Percentiles rank a stretch among this genome's conserved stretches.
Evolutionary conservation across 208 protist genomes (phyloP).

Genomic region (Leishmania tarentolae): DNA sequence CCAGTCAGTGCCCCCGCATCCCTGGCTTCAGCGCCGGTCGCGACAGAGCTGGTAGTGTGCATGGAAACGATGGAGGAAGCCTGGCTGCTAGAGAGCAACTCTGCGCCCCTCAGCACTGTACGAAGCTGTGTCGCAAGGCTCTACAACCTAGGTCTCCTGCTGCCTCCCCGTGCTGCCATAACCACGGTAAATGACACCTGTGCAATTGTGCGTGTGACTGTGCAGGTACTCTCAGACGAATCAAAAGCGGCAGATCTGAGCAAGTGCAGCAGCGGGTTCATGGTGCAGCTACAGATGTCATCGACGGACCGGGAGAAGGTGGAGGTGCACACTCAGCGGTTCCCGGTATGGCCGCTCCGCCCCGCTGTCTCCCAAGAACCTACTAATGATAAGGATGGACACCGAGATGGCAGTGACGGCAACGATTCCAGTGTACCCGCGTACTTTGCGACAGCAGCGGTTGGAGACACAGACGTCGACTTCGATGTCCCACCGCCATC

Average conservation of each 20-base stretch:
- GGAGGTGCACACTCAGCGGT: slow-evolving; percentile 4
- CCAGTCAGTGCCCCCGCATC: background rate
- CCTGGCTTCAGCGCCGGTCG: background rate
- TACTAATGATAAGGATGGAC: background rate
- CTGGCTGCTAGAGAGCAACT: too few relatives aligned
- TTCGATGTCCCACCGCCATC: slow-evolving; percentile 3
- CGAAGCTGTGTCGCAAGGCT: slow-evolving; percentile 19
- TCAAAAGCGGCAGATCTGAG: background rate
- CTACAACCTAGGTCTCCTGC: slow-evolving; percentile 15
- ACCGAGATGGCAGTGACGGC: background rate
- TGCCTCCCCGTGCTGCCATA: slow-evolving; percentile 3
- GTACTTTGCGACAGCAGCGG: slow-evolving; percentile 14
- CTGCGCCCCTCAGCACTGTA: slow-evolving; percentile 1
- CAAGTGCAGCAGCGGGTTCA: slow-evolving; percentile 1
- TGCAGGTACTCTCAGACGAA: slow-evolving; percentile 3
- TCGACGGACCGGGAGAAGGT: background rate
- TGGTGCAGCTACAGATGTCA: background rate
- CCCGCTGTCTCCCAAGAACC: background rate
- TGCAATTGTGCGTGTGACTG: background rate
- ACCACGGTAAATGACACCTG: background rate
- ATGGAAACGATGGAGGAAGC: slow-evolving; percentile 3
- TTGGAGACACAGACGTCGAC: slow-evolving; percentile 12
- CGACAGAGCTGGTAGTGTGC: slow-evolving; percentile 1
- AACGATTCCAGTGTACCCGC: background rate
- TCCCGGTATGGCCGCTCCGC: slow-evolving; percentile 10